These are phyloP conservation scores for Flagelloscypha sp. DNA, from an alignment of 768 basidiomycete species.

Conservation along the genomic window DNA sequence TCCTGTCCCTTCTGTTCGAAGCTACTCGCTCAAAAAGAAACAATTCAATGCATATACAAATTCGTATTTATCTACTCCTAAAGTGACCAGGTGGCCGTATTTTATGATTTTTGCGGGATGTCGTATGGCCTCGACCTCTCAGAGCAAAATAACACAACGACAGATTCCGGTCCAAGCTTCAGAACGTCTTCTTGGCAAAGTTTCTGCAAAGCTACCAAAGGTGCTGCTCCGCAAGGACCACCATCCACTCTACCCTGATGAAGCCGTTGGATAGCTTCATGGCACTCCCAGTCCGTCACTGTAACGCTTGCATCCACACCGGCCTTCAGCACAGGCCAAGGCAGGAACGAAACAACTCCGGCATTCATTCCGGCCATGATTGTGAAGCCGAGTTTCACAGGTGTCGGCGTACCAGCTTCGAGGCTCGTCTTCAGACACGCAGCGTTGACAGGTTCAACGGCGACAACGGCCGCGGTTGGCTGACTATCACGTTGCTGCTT, in stretches of 20 bases:
- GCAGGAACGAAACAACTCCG: constrained; percentile 2
- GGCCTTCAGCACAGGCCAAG: constrained; percentile 7
- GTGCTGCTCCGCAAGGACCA: constrained; percentile 5
- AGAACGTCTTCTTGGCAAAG: not conserved
- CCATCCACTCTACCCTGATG: not conserved
- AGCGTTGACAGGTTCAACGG: constrained; percentile 8
- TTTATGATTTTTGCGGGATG: too few relatives aligned
- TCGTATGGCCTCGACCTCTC: constrained; percentile 5
- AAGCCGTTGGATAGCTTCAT: constrained; percentile 1
- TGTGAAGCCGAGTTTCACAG: not conserved
- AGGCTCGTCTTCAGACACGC: constrained; percentile 6
- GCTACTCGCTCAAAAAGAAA: too few relatives aligned
- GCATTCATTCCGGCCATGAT: constrained; percentile 6
- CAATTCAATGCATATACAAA: too few relatives aligned
- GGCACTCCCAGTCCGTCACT: constrained; percentile 5
- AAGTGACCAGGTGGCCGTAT: too few relatives aligned
- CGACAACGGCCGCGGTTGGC: not conserved
- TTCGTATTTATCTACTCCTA: too few relatives aligned
- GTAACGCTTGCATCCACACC: constrained; percentile 2
- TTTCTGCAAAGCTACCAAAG: constrained; percentile 2
- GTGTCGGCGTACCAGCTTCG: not conserved
- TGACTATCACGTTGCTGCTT: too few relatives aligned
- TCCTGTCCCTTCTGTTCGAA: too few relatives aligned
- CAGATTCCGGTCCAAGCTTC: not conserved
- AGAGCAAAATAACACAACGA: constrained; percentile 2